Conservation (phyloP, 192 early-diverging fungal genomes). For the Funneliformis mosseae region DNA sequence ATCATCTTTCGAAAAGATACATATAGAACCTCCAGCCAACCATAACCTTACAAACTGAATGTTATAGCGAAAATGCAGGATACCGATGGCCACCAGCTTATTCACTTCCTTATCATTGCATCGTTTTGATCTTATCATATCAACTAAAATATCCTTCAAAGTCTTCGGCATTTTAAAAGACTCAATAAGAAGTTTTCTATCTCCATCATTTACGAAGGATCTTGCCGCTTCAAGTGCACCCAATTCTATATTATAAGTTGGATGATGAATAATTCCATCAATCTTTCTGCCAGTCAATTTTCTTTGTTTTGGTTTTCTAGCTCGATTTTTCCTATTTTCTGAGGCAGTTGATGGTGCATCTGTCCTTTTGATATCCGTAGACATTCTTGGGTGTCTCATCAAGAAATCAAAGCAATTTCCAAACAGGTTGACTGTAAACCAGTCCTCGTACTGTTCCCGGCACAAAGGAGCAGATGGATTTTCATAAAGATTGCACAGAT, state of each 20-base stretch:
- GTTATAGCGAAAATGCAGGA: constrained; percentile 23
- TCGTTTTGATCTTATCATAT: constrained; percentile 23
- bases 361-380: constrained; percentile 27
- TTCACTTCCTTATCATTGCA: constrained; percentile 11
- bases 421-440: constrained; percentile 28
- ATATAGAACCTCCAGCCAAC: constrained; percentile 8
- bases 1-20: constrained; percentile 23
- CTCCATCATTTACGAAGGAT: constrained; percentile 16
- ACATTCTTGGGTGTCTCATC: constrained; percentile 28
- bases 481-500: constrained; percentile 26
- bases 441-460: constrained; percentile 16
- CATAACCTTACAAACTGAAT: constrained; percentile 24
- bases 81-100: constrained; percentile 4
- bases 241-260: constrained; percentile 22
- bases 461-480: constrained; percentile 6
- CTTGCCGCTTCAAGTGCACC: constrained; percentile 18
- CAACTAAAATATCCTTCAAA: constrained; percentile 26
- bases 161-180: constrained; percentile 27
- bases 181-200: constrained; percentile 8
- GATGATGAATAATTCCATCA: constrained; percentile 28
- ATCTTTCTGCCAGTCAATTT: constrained; percentile 24
- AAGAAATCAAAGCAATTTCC: constrained; percentile 24
- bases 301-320: constrained; percentile 19
- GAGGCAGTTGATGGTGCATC: constrained; percentile 29
- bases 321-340: constrained; percentile 22